A percentile compares a stretch with the other conserved stretches of the same genome.
Conservation (phyloP, 2,329 filamentous ascomycete genomes). For the Blastomyces silverae region DNA sequence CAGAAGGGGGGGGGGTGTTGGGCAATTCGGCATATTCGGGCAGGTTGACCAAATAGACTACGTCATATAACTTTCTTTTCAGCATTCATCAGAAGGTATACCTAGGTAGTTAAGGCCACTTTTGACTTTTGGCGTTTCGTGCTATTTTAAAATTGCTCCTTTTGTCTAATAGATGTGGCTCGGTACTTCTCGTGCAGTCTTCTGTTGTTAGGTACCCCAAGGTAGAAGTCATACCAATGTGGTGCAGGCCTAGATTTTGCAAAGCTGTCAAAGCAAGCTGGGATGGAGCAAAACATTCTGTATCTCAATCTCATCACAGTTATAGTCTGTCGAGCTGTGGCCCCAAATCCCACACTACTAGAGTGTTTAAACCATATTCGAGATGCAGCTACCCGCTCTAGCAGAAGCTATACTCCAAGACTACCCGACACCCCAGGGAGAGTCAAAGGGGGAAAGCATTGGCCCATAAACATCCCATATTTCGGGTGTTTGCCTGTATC, state of each 20-base stretch:
- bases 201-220: too few species aligned
- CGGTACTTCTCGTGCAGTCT: neutral
- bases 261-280: too few species aligned
- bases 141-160: neutral
- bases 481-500: neutral
- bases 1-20: constrained; percentile 14
- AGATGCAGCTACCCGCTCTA: neutral
- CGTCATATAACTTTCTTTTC: constrained; percentile 5
- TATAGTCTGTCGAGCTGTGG: neutral
- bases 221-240: too few species aligned
- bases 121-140: neutral
- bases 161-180: neutral
- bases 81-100: neutral
- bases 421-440: neutral
- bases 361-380: neutral
- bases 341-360: neutral
- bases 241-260: too few species aligned
- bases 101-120: neutral
- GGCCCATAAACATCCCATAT: neutral
- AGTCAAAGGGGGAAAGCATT: neutral
- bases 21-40: neutral
- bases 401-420: neutral
- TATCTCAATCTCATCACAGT: too few species aligned
- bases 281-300: too few species aligned
- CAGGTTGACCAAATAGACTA: neutral